Conservation (phyloP, 768 basidiomycete genomes). For the Paxillus ammoniavirescens region DNA sequence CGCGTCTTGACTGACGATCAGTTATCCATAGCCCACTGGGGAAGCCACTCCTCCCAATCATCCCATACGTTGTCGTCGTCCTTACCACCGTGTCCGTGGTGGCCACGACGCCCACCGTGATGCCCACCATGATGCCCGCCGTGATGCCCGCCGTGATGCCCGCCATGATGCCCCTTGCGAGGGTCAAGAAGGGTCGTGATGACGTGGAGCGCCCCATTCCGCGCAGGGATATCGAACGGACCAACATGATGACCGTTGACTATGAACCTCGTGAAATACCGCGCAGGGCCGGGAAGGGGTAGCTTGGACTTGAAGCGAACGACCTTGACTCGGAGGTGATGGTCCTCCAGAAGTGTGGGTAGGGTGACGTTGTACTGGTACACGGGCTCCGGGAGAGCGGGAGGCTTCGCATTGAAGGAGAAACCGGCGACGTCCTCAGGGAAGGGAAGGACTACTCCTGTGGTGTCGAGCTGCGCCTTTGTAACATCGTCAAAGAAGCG, state of each 20-base stretch:
- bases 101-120: background rate
- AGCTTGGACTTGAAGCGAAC: slow-evolving; percentile 43
- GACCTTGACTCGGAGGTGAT: slow-evolving; percentile 45
- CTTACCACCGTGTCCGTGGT: background rate
- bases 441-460: background rate
- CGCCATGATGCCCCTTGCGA: slow-evolving; percentile 16
- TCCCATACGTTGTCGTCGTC: slow-evolving; percentile 37
- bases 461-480: background rate
- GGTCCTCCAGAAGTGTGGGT: slow-evolving; percentile 42
- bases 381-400: slow-evolving; percentile 26
- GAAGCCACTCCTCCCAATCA: slow-evolving; percentile 48
- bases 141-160: no score
- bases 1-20: slow-evolving; percentile 8
- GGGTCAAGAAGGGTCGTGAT: slow-evolving; percentile 43
- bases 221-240: slow-evolving; percentile 46
- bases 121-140: background rate
- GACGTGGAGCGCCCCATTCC: slow-evolving; percentile 60
- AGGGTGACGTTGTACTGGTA: slow-evolving; percentile 36
- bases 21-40: slow-evolving; percentile 42
- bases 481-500: background rate
- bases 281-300: slow-evolving; percentile 37
- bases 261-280: slow-evolving; percentile 36
- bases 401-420: background rate
- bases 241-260: slow-evolving; percentile 40
- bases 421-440: background rate